Percentiles rank a stretch among this genome's conserved stretches.
These are phyloP conservation scores for Neltuma alba DNA, from an alignment of 306 rosid genomes.

Conservation along the genomic window DNA sequence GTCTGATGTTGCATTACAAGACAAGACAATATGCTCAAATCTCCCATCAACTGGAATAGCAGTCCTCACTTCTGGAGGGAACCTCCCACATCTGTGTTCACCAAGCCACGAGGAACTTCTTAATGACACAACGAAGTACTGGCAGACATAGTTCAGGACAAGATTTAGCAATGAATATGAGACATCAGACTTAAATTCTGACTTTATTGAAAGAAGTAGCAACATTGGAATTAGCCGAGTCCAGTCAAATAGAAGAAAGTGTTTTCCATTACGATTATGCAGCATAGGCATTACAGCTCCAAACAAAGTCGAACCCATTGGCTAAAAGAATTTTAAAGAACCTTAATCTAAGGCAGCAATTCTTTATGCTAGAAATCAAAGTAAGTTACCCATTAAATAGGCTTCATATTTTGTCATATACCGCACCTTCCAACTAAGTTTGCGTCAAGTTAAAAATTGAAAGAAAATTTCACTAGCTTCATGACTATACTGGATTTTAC, in stretches of 20 bases:
- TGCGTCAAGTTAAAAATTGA: background rate
- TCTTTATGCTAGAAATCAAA: too few species aligned
- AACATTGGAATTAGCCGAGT: background rate
- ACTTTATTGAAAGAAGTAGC: background rate
- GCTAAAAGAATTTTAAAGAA: background rate
- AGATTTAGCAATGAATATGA: conserved; percentile 7
- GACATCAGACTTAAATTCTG: background rate
- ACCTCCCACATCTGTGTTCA: conserved; percentile 89
- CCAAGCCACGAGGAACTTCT: conserved; percentile 34
- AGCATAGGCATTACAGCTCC: background rate
- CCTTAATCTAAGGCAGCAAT: background rate
- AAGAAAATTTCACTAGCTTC: conserved; percentile 1
- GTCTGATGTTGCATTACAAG: conserved; percentile 85
- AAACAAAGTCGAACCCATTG: background rate
- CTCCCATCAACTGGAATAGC: conserved; percentile 99
- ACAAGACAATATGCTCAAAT: conserved; percentile 97
- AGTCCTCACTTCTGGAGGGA: conserved; percentile 94
- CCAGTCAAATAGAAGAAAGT: background rate
- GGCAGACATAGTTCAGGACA: conserved; percentile 8
- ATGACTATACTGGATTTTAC: background rate
- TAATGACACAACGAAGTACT: conserved; percentile 18
- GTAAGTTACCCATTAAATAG: too few species aligned
- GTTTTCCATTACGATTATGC: background rate
- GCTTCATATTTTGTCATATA: too few species aligned
- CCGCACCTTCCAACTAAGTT: background rate